Base-by-base conservation (phyloP, 768 basidiomycete genomes). In the Candolleomyces aberdarensis region DNA sequence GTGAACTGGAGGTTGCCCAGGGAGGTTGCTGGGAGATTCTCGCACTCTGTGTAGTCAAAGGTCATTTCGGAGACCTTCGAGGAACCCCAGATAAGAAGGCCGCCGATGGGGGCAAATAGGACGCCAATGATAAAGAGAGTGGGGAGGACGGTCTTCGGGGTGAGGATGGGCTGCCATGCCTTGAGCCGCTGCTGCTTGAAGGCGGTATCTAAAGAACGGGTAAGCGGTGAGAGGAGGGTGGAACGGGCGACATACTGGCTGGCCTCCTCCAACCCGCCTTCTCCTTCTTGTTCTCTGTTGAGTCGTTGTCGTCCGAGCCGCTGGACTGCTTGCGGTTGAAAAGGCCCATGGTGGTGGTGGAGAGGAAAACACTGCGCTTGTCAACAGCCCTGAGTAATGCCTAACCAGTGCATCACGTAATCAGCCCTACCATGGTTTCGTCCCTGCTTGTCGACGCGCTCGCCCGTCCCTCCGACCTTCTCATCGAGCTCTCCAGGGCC, bases 101-200 rank as follows among this genome's bases (percentile, higher is more conserved):
- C 97, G 22, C 97, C 97, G 66, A 99, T 96, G 58, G 95, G 96
- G 0, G 92, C 96, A 72, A 99, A 99, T 64, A 98, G 76, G 66
- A 99, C 81, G 49, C 93, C 97, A 67, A 98, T 87, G 70, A 98
- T 86, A 75, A 99, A 96, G 50, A 99, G 84, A 0, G 95, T 96
- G 3, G 97, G 97, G 15, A 99, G 84, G 20, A 99, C 97, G 1
- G 95, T 97, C 75, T 96, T 96, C 5, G 97, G 97, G 5, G 96
- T 98, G 51, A 98, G 83, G 72, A 99, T 98, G 9, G 97, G 97
- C 82, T 99, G 97, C 97, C 97, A 99, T 70, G 97, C 97, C 79
- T 98, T 98, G 71, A 99, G 85, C 59, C 97, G 91, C 75, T 99
- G 97, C 74, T 99, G 97, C 78, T 97, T 98, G 85, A 97, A 98